Percentiles rank a stretch among this genome's conserved stretches.
Evolutionary conservation across 139 green algal species (phyloP).

Genomic region (Micractinium sp.): DNA sequence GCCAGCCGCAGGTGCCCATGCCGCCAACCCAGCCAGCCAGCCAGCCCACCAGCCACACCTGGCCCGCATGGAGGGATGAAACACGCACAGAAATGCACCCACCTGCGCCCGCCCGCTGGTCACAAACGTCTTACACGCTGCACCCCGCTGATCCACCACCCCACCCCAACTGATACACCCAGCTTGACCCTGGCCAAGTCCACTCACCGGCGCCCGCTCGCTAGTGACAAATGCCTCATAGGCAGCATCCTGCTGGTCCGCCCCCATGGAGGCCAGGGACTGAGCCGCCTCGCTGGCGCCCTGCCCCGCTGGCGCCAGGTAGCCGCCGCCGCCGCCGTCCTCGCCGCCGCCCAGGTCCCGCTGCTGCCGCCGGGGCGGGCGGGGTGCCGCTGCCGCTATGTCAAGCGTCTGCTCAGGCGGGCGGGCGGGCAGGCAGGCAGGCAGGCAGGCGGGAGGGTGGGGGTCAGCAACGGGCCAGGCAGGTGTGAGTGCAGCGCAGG

Average conservation of each 20-base stretch:
- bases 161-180: too few relatives aligned
- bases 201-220: conserved; percentile 37
- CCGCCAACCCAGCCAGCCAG: too few relatives aligned
- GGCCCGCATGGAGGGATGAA: too few relatives aligned
- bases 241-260: conserved; percentile 10
- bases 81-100: too few relatives aligned
- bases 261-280: neutral
- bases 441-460: neutral
- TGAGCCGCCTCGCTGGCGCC: neutral
- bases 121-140: conserved; percentile 41
- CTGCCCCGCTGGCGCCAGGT: neutral
- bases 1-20: too few relatives aligned
- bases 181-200: neutral
- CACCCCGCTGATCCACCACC: conserved; percentile 7
- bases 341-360: neutral
- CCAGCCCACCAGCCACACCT: too few relatives aligned
- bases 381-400: neutral
- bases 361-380: neutral
- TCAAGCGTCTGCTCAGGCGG: neutral
- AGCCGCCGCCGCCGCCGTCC: neutral
- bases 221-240: conserved; percentile 49
- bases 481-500: neutral
- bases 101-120: conserved; percentile 35
- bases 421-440: neutral
- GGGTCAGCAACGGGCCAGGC: neutral